Evolutionary conservation across 2,329 filamentous ascomycete species (phyloP), one percentile per base, ranked within the genome.

Genomic region (Pseudogymnoascus sp.): DNA sequence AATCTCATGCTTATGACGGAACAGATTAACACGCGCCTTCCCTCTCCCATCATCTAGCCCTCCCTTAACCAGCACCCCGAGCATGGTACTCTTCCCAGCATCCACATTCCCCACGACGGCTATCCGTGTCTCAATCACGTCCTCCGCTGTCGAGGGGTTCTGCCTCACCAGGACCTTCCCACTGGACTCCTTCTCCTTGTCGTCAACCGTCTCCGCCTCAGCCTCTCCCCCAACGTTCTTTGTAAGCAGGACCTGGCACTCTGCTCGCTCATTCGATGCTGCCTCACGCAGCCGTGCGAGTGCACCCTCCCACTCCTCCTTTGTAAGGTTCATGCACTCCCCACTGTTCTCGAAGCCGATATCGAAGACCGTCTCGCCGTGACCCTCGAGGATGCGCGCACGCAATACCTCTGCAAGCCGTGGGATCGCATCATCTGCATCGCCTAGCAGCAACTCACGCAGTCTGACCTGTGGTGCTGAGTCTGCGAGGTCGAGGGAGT

Each of bases 41-140:
- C 95, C 95, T 72, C 95, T 85, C 14, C 95, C 95, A 76, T 99
- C 95, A 70, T 99, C 95, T 1, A 99, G 85, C 60, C 90, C 90
- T 4, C 95, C 95, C 76, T 97, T 97, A 5, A 97, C 95, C 5
- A 99, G 80, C 1, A 99, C 95, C 45, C 95, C 95, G 2, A 99
- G 80, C 84, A 97, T 89, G 28, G 95, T 97, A 73, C 91, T 96
- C 78, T 99, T 99, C 0, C 95, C 95, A 8, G 95, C 95, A 74
- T 99, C 95, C 62, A 99, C 91, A 78, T 99, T 99, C 59, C 95
- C 95, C 6, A 99, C 95, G 0, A 99, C 95, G 0, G 93, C 95
- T 77, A 99, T 96, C 68, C 95, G 81, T 8, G 93, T 96, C 81
- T 99, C 95, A 65, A 97, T 96, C 25, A 96, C 90, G 63, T 96